phyloP scores from a whole-genome alignment of 73 alveolate species.

The Paramecium bursaria region DNA sequence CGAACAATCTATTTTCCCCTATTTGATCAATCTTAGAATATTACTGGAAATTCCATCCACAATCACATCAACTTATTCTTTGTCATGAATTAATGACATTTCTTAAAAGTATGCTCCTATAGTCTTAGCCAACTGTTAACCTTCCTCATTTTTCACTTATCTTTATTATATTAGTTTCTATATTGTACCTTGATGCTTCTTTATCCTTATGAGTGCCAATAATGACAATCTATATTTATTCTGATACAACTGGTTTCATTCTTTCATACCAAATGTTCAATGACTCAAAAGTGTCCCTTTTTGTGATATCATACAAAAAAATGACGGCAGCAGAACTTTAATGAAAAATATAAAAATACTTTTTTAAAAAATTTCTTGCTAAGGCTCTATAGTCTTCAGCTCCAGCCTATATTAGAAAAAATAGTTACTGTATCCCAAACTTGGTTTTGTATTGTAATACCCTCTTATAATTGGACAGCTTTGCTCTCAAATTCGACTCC shows the following conservation, averaged over 20 bases:
- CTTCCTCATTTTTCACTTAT: conserved; percentile 5
- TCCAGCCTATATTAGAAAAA: conserved; percentile 29
- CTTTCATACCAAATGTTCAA: conserved; percentile 5
- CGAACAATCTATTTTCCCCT: background rate
- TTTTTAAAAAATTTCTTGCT: conserved; percentile 38
- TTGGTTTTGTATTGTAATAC: conserved; percentile 41
- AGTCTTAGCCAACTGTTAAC: conserved; percentile 4
- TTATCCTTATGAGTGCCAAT: conserved; percentile 44
- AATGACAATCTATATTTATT: conserved; percentile 2
- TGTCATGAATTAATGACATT: conserved; percentile 37
- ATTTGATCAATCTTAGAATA: conserved; percentile 16
- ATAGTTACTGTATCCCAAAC: conserved; percentile 79
- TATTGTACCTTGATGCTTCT: background rate
- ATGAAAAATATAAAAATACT: background rate
- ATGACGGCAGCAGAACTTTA: conserved; percentile 46
- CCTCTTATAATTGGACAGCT: conserved; percentile 34
- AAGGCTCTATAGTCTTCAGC: conserved; percentile 9
- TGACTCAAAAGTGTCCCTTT: background rate
- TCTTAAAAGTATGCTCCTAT: conserved; percentile 26
- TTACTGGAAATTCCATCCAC: background rate
- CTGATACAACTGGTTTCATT: conserved; percentile 13
- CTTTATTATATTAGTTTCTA: background rate
- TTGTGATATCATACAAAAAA: background rate
- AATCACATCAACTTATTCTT: conserved; percentile 42
- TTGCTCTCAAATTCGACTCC: conserved; percentile 72